Evolutionary conservation across 2,329 filamentous ascomycete genomes (phyloP).

Genomic region (Graphium sp.): DNA sequence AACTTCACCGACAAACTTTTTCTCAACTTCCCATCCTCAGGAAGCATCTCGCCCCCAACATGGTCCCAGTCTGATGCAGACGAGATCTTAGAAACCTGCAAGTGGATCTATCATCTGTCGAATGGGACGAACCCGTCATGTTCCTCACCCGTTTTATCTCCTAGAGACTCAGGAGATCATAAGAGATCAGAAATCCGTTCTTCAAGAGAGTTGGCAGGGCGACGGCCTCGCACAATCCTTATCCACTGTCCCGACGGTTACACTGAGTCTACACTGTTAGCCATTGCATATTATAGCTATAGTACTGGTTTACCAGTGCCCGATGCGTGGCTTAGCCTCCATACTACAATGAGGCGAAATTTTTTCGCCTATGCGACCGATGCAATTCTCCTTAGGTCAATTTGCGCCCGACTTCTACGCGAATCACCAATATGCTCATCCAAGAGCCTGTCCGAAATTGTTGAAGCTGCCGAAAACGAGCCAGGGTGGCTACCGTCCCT

Average conservation of each 20-base stretch:
- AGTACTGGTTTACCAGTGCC: conserved; percentile 67
- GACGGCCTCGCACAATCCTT: conserved; percentile 49
- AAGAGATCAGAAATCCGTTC: background rate
- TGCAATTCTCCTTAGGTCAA: conserved; percentile 61
- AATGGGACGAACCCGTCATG: conserved; percentile 35
- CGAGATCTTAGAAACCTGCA: conserved; percentile 69
- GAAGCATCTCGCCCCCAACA: conserved; percentile 73
- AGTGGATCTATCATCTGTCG: conserved; percentile 75
- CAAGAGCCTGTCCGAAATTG: conserved; percentile 32
- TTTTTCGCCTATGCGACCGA: conserved; percentile 95
- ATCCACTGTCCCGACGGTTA: conserved; percentile 95
- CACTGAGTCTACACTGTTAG: conserved; percentile 81
- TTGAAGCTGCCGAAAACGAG: conserved; percentile 34
- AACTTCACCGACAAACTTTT: conserved; percentile 15
- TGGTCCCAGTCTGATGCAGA: conserved; percentile 75
- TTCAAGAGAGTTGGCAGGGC: conserved; percentile 4
- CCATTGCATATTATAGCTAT: conserved; percentile 85
- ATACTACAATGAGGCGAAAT: conserved; percentile 67
- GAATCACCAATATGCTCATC: conserved; percentile 40
- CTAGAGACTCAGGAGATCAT: conserved; percentile 14
- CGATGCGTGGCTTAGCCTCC: conserved; percentile 74
- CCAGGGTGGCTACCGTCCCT: conserved; percentile 70
- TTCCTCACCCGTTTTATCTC: background rate
- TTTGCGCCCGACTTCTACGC: conserved; percentile 58
- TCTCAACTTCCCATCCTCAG: conserved; percentile 86